These are phyloP conservation scores for Wickerhamiella lipophila DNA, from an alignment of 805 yeast genomes.

Conservation along the genomic window DNA sequence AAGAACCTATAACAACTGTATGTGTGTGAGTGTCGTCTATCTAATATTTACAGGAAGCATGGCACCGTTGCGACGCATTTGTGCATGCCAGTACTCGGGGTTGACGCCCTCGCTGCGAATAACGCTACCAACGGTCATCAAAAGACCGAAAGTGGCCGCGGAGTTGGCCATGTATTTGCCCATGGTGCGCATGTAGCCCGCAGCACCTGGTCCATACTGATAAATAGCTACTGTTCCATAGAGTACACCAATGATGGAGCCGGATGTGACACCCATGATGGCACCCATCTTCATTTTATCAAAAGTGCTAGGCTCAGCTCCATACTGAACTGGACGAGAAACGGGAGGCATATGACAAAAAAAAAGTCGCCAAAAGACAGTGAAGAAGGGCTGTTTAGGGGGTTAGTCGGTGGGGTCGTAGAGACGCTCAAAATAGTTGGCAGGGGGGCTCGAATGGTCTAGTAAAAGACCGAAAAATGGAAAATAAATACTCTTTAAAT, in stretches of 20 bases:
- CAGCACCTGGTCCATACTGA: conserved; percentile 95
- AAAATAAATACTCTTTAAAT: no score
- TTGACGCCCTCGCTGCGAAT: conserved; percentile 27
- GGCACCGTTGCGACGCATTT: conserved; percentile 3
- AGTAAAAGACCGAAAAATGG: no score
- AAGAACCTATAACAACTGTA: conserved; percentile 32
- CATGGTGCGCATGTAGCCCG: conserved; percentile 89
- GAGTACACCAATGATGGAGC: conserved; percentile 87
- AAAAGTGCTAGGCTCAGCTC: conserved; percentile 57
- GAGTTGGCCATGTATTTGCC: conserved; percentile 96
- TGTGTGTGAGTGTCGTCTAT: not conserved
- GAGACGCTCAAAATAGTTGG: no score
- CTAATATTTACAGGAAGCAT: not conserved
- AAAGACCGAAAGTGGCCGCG: conserved; percentile 90
- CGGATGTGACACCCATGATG: conserved; percentile 86
- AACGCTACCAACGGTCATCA: conserved; percentile 89
- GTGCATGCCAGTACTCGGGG: conserved; percentile 6
- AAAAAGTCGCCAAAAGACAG: not conserved
- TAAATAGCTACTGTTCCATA: conserved; percentile 88
- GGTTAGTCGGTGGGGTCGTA: no score
- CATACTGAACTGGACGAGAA: conserved; percentile 21
- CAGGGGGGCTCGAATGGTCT: no score
- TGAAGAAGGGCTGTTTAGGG: not conserved
- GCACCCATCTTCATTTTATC: conserved; percentile 98
- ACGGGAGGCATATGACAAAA: conserved; percentile 23